Conservation (phyloP, 306 rosid genomes). For the Mucuna pruriens region DNA sequence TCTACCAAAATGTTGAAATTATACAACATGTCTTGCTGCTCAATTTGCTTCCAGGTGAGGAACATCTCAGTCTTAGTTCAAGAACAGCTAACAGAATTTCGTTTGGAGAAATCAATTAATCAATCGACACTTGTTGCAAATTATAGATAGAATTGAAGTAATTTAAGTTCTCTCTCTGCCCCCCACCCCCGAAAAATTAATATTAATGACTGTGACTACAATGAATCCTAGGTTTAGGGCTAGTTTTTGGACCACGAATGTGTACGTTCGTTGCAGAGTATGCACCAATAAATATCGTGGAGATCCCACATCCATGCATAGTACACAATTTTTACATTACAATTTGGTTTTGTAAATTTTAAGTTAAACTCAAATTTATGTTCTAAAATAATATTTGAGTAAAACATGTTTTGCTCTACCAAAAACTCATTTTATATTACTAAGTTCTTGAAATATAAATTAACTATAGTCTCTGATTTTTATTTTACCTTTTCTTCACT, state of each 20-base stretch:
- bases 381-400: not conserved
- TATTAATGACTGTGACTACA: not conserved
- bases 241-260: not conserved
- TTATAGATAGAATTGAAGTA: conserved; percentile 2
- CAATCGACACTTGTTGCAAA: not conserved
- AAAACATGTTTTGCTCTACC: not conserved
- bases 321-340: too few species aligned
- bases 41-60: conserved; percentile 57
- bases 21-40: conserved; percentile 42
- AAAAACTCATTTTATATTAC: not conserved
- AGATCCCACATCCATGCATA: too few species aligned
- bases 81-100: not conserved
- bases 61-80: not conserved
- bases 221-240: not conserved
- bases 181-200: not conserved
- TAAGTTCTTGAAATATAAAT: not conserved
- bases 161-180: not conserved
- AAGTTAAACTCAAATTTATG: too few species aligned
- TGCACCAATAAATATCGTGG: not conserved
- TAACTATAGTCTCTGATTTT: not conserved
- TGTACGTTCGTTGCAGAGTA: not conserved
- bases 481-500: not conserved
- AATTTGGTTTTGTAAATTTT: too few species aligned
- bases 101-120: conserved; percentile 9
- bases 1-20: conserved; percentile 16